phyloP scores from a whole-genome alignment of 371 early-diverging fungal species.

The Mucor indicus region DNA sequence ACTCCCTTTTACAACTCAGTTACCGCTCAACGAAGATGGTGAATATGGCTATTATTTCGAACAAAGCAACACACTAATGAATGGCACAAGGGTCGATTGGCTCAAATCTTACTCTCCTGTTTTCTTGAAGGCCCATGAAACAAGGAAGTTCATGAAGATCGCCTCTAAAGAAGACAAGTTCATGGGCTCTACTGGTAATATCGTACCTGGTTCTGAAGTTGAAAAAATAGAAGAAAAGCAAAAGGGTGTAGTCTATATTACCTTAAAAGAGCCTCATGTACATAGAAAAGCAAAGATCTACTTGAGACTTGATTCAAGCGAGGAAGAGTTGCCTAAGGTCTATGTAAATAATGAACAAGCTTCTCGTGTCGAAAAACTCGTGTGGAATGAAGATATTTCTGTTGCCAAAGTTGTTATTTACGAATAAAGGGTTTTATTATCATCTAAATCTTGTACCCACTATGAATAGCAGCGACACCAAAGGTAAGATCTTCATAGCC shows the following conservation, averaged over 20 bases:
- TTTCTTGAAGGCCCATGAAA: conserved; percentile 37
- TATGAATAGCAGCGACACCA: conserved; percentile 95
- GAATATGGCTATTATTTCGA: conserved; percentile 25
- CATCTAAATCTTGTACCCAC: conserved; percentile 81
- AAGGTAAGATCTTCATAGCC: conserved; percentile 95
- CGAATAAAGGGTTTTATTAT: neutral
- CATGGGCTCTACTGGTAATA: conserved; percentile 40
- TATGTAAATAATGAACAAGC: conserved; percentile 16
- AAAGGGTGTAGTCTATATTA: conserved; percentile 13
- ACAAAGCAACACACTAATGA: conserved; percentile 6
- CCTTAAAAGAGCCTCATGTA: conserved; percentile 10
- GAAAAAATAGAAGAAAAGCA: neutral
- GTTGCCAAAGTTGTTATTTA: conserved; percentile 14
- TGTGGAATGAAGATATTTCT: conserved; percentile 16
- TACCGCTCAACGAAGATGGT: conserved; percentile 14
- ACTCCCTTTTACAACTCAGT: conserved; percentile 23
- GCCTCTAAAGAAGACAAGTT: conserved; percentile 12
- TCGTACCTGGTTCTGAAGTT: conserved; percentile 47
- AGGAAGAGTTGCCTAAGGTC: conserved; percentile 12
- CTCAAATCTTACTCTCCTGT: conserved; percentile 21
- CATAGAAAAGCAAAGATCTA: conserved; percentile 6
- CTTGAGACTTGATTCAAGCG: conserved; percentile 7
- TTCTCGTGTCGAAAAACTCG: conserved; percentile 4
- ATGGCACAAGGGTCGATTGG: conserved; percentile 8
- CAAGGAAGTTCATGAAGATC: conserved; percentile 38